A percentile compares a stretch with the other conserved stretches of the same genome.
phyloP scores from a whole-genome alignment of 208 protist genomes.

The Wallacemonas rigidus region DNA sequence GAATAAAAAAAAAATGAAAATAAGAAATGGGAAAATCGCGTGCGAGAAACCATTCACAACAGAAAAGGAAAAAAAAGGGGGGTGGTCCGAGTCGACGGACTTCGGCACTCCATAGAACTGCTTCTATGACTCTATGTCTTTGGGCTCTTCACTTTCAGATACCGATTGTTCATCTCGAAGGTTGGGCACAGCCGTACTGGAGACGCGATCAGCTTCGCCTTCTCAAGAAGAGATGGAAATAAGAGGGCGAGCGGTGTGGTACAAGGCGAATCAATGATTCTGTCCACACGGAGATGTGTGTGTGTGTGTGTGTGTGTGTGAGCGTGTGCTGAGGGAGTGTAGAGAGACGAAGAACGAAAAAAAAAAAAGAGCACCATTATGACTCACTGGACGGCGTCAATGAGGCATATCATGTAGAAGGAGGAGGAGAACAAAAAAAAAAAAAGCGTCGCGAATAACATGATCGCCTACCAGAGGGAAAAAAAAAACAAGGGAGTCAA shows the following conservation, averaged over 20 bases:
- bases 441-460: slow-evolving; percentile 10
- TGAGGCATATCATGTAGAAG: neutral
- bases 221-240: no score
- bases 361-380: neutral
- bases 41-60: no score
- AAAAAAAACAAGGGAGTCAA: slow-evolving; percentile 19
- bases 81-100: no score
- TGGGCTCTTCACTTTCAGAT: neutral
- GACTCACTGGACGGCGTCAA: neutral
- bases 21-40: neutral
- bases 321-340: neutral
- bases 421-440: neutral
- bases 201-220: no score
- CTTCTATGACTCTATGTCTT: neutral
- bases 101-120: neutral
- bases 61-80: no score
- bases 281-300: neutral
- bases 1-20: neutral
- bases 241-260: no score
- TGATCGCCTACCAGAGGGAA: neutral
- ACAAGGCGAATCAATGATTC: no score
- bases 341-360: neutral
- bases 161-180: no score
- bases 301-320: slow-evolving; percentile 1
- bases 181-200: no score